Percentiles rank a stretch among this genome's conserved stretches.
phyloP scores from a whole-genome alignment of 306 rosid genomes.

The Vigna angularis region DNA sequence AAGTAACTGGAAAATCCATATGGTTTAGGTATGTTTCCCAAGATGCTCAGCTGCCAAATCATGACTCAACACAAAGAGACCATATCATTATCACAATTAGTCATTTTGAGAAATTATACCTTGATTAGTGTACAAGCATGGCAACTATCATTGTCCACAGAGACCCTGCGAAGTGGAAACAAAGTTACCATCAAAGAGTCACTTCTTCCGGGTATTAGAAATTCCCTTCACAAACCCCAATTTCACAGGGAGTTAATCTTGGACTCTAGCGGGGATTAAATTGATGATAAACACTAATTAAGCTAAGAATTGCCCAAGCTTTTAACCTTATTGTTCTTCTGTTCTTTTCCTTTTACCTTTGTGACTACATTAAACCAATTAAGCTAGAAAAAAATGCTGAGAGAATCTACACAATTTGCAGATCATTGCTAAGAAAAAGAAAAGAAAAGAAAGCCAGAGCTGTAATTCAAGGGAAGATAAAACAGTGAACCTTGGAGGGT shows the following conservation, averaged over 20 bases:
- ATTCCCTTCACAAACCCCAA: slow-evolving; percentile 28
- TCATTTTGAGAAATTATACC: slow-evolving; percentile 54
- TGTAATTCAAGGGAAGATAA: slow-evolving; percentile 14
- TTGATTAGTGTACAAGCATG: slow-evolving; percentile 70
- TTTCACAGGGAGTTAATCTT: background rate
- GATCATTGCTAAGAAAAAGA: background rate
- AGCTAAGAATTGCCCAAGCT: slow-evolving; percentile 12
- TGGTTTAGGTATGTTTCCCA: background rate
- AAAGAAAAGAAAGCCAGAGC: background rate
- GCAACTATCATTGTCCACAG: slow-evolving; percentile 75
- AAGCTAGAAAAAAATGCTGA: background rate
- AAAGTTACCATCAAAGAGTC: slow-evolving; percentile 41
- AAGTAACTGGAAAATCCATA: slow-evolving; percentile 22
- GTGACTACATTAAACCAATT: background rate
- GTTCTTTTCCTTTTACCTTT: background rate
- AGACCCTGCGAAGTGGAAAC: slow-evolving; percentile 67
- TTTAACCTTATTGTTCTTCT: background rate
- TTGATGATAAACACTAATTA: background rate
- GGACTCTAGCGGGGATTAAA: slow-evolving; percentile 1
- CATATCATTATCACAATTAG: background rate
- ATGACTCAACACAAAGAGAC: slow-evolving; percentile 2
- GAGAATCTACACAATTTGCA: slow-evolving; percentile 7
- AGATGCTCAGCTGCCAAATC: slow-evolving; percentile 4
- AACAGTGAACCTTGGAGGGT: slow-evolving; percentile 75
- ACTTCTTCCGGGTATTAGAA: slow-evolving; percentile 33